Base-by-base conservation (phyloP, 345 rosid species). In the Pseudoturritis turrita region DNA sequence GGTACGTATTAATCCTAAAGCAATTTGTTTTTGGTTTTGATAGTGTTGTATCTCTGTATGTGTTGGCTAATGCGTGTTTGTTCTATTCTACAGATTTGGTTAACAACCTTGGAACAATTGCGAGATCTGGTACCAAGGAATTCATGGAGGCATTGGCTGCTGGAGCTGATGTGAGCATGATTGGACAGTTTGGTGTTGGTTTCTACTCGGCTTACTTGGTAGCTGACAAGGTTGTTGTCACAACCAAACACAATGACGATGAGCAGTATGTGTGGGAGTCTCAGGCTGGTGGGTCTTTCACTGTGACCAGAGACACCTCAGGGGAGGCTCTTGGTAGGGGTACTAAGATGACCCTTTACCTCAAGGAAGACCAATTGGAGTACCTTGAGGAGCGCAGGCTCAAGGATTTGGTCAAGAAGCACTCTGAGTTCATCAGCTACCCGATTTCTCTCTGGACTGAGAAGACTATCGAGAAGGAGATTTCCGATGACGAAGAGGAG, bases 261-360 rank as follows among this genome's bases (percentile, higher is more conserved):
- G 97, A 90, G 76, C 96, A 91, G 74, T 91, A 89, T 14, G 78
- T 91, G 12, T 91, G 97, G 97, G 97, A 91, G 78, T 91, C 97
- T 10, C 97, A 91, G 56, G 97, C 97, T 28, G 97, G 97, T 33
- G 97, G 97, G 0, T 91, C 97, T 6, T 91, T 91, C 84, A 87
- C 97, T 0, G 86, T 91, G 2, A 87, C 96, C 1, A 80, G 93
- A 70, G 97, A 91, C 9, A 78, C 83, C 18, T 36, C 89, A 40
- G 95, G 95, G 2, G 97, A 91, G 70, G 28, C 17, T 17, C 88
- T 89, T 52, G 97, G 97, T 8, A 84, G 96, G 19, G 97, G 97
- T 15, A 89, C 96, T 0, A 91, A 89, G 84, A 91, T 91, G 7
- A 78, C 81, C 0, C 91, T 91, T 18, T 35, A 51, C 84, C 92